Conservation (phyloP, 164 flowering plant species). For the Vitis amurensis region DNA sequence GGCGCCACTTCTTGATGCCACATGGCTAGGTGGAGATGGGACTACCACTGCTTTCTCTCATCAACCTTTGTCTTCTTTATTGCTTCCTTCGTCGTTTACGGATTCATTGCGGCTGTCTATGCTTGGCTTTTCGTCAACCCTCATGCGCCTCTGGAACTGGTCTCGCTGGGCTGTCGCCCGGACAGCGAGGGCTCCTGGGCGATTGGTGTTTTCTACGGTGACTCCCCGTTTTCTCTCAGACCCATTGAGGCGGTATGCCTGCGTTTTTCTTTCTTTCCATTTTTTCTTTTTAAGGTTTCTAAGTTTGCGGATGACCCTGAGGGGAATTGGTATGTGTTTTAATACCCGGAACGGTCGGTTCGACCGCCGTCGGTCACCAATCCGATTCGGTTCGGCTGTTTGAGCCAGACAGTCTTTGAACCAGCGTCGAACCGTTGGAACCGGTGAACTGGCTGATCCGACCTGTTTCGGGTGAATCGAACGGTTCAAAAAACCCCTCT, state of each 20-base stretch:
- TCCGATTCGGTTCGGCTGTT: neutral
- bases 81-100: constrained; percentile 17
- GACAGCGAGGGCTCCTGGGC: constrained; percentile 96
- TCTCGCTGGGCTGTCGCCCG: constrained; percentile 57
- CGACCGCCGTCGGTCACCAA: too few relatives aligned
- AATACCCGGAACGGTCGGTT: too few relatives aligned
- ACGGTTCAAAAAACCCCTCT: too few relatives aligned
- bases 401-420: neutral
- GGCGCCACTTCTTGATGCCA: too few relatives aligned
- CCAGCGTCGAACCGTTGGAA: too few relatives aligned
- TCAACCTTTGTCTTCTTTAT: too few relatives aligned
- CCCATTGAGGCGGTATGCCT: constrained; percentile 71
- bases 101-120: constrained; percentile 40
- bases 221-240: constrained; percentile 74
- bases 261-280: neutral
- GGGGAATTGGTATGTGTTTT: too few relatives aligned
- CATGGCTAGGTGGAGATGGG: too few relatives aligned
- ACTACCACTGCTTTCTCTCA: too few relatives aligned
- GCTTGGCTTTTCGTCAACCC: constrained; percentile 38
- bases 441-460: too few relatives aligned
- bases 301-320: too few relatives aligned
- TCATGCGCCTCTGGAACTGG: constrained; percentile 3
- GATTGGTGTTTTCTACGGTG: constrained; percentile 80
- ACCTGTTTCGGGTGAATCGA: too few relatives aligned
- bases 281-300: neutral